Base-by-base conservation (phyloP, 2,329 filamentous ascomycete species). In the Talaromyces sp. region DNA sequence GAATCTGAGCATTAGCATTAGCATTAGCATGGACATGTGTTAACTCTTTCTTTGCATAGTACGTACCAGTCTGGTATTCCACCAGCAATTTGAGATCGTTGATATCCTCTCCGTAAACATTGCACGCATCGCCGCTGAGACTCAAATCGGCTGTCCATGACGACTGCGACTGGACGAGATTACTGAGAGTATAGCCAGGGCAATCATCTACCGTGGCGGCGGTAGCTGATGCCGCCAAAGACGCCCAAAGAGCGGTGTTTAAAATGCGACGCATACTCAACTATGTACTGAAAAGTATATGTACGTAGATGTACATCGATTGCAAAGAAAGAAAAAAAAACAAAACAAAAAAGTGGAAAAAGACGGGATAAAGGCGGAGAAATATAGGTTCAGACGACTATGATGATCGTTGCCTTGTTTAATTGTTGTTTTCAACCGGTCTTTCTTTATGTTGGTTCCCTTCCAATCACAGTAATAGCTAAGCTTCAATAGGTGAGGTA, bases 51-150 rank as follows among this genome's bases (percentile, higher is more conserved):
- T 42, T 83, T 9, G 53, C 27, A 14, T 7, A 12, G 5, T n/a
- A 42, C 59, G 4, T 56, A 61, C 59, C 44, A 47, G 61, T 64
- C 18, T 89, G 82, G 68, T 88, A 87, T 65, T 86, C 83, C 14
- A 88, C 86, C 9, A 80, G 72, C 62, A 89, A 75, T 64, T 80
- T 85, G 65, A 89, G 73, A 60, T 83, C 75, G 56, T 76, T 70
- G 60, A 89, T 65, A 66, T 89, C 87, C 2, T 76, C 76, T 55
- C 86, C 85, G 66, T 86, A 88, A 12, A 76, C 76, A 69, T 87
- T 84, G 72, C 87, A 89, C 6, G 88, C 81, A 9, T 80, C 69
- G 0, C 90, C 91, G 7, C 88, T 88, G 10, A 96, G 82, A 1
- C 76, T 82, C 54, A 96, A 79, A 66, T 89, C 83, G 1, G 90